Percentiles rank a stretch among this genome's conserved stretches.
Conservation (phyloP, 805 yeast genomes). For the Kuraishia capsulata region DNA sequence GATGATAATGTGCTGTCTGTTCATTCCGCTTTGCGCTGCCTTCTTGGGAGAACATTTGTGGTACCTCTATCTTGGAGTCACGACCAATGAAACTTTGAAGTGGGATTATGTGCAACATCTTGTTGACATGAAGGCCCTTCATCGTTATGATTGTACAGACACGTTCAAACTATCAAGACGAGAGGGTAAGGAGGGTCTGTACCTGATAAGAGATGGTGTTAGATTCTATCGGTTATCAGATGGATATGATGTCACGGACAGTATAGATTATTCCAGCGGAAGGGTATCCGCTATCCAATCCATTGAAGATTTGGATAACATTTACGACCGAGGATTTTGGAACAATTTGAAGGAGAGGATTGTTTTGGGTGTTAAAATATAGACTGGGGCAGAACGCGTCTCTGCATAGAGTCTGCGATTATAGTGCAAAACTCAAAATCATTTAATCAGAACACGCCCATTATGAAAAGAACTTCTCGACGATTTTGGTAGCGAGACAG, state of each 20-base stretch:
- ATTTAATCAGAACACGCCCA: too few relatives aligned
- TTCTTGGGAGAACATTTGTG: conserved; percentile 33
- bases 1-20: conserved; percentile 26
- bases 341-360: conserved; percentile 27
- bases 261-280: not conserved
- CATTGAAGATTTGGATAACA: conserved; percentile 24
- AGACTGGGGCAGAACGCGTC: too few relatives aligned
- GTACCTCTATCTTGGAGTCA: conserved; percentile 43
- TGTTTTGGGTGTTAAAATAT: too few relatives aligned
- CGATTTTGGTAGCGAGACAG: too few relatives aligned
- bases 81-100: conserved; percentile 46
- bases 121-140: conserved; percentile 19
- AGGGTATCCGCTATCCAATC: not conserved
- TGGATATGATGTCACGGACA: not conserved
- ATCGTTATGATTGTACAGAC: conserved; percentile 8
- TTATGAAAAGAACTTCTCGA: too few relatives aligned
- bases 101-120: conserved; percentile 42
- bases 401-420: too few relatives aligned
- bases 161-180: too few relatives aligned
- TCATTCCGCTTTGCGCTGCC: conserved; percentile 26
- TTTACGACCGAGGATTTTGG: conserved; percentile 42
- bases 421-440: too few relatives aligned
- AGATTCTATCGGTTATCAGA: not conserved
- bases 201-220: conserved; percentile 12
- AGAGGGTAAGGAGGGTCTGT: conserved; percentile 11